Base-by-base conservation (phyloP, 2,329 filamentous ascomycete species). In the Penicillium sp. region DNA sequence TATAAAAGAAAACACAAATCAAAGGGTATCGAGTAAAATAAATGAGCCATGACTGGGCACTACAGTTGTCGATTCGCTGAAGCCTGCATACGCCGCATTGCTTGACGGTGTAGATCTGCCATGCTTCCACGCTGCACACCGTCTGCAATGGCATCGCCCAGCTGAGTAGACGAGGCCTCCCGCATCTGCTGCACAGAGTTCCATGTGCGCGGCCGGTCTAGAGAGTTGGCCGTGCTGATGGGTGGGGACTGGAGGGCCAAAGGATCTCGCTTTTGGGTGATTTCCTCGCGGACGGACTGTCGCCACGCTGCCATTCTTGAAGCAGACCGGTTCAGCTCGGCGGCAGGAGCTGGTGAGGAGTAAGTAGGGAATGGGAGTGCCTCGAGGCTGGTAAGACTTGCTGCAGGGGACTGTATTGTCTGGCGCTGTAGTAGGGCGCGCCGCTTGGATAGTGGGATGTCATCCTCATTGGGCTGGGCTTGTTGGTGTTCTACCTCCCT, bases 81-180 rank as follows among this genome's bases (percentile, higher is more conserved):
- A 14, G 80, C 80, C 69, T 96, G 91, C 86, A 97, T 88, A 70
- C 81, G 86, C 60, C 88, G 81, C 83, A 97, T 82, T 1, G 88
- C 89, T 60, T 92, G 88, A 19, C 88, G 82, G 71, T 97, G 92
- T 22, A 87, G 82, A 43, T 89, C 88, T 49, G 89, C 78, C 78
- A 96, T 83, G 60, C 88, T 84, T 0, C 87, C 87, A 16, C 84
- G 85, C 51, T 90, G 81, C 88, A 95, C 94, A 61, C 84, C 82
- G 70, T 88, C 84, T 61, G 91, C 88, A 65, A 91, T 86, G 36
- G 81, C 80, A 47, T 82, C 82, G 14, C 89, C 85, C 6, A 80
- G 78, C 51, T 82, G 78, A 60, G 84, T 80, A 61, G 81, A 82
- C 46, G 82, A 83, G 40, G 78, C 75, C 53, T 80, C 79, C 63